Base-by-base conservation (phyloP, 495 filamentous ascomycete species). In the Penicillium cataractarum region DNA sequence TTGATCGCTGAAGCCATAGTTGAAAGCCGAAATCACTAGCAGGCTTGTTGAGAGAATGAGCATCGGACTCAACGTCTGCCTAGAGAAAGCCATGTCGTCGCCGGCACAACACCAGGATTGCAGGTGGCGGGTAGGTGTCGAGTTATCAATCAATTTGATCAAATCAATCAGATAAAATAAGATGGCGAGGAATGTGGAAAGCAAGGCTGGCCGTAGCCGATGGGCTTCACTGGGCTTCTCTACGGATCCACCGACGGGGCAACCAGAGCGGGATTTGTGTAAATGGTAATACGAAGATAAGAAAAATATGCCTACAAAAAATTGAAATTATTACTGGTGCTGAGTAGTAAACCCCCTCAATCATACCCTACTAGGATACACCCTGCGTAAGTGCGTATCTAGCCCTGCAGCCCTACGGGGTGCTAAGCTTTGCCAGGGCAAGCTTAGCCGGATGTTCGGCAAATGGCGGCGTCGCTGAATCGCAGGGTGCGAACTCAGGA, bases 1-100 rank as follows among this genome's bases (percentile, higher is more conserved):
- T 46, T 74, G 72, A 31, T 76, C 68, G 52, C 72, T 73, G 55
- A 76, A 70, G 12, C 74, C 74, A 71, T 75, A 78, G 54, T 75
- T 76, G 13, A 39, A 39, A 39, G 35, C 35, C 5, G 35, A 39
- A 39, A 39, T 17, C 3, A 39, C 35, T 15, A 39, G 35, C 35
- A 39, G 13, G 15, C 35, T 17, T 15, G 35, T 39, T 39, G 35
- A 39, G 13, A 39, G 13, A 39, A 39, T 39, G 13, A 39, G 35
- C 35, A 39, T 39, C 13, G 15, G 35, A 6, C 35, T 39, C 35
- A 39, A 39, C 2, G 12, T 39, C 35, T 12, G 35, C 35, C 35
- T 39, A 15, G 15, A 17, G 4, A 39, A 17, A 39, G 35, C 2
- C 35, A 39, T 39, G 13, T 17, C 17, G 35, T 12, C 35, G 13